Conservation (phyloP, 1,139 yeast genomes). For the Lodderomyces pseudojiufengensis region DNA sequence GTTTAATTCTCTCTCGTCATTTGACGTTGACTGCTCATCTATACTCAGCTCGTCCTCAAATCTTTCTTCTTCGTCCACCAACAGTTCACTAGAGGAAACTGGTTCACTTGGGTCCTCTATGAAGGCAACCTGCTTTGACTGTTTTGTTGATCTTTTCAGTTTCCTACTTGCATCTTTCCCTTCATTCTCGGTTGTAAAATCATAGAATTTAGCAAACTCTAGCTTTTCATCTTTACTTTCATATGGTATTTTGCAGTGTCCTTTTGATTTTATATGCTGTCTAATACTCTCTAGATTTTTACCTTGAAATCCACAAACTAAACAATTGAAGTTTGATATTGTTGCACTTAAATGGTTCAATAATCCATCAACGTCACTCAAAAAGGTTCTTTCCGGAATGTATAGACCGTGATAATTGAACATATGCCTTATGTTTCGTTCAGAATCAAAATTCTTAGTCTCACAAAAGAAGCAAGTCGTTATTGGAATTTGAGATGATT, state of each 20-base stretch:
- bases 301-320: conserved; percentile 53
- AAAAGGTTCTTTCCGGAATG: conserved; percentile 45
- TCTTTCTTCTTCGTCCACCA: conserved; percentile 18
- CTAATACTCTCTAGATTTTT: conserved; percentile 47
- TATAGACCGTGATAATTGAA: conserved; percentile 46
- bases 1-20: conserved; percentile 13
- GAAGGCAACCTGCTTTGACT: conserved; percentile 23
- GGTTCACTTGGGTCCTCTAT: conserved; percentile 11
- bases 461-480: conserved; percentile 44
- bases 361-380: conserved; percentile 43
- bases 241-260: conserved; percentile 54
- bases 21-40: neutral
- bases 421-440: conserved; percentile 48
- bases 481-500: conserved; percentile 21
- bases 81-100: conserved; percentile 7
- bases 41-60: no score
- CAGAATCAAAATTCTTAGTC: conserved; percentile 33
- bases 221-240: conserved; percentile 45
- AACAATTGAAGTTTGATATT: conserved; percentile 43
- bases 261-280: conserved; percentile 50
- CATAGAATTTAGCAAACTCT: conserved; percentile 40
- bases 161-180: conserved; percentile 12
- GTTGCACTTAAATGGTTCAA: conserved; percentile 42
- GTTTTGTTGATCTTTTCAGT: no score
- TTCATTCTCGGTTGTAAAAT: conserved; percentile 22